phyloP scores from a whole-genome alignment of 768 basidiomycete genomes.

The Tephrocybe rancida region DNA sequence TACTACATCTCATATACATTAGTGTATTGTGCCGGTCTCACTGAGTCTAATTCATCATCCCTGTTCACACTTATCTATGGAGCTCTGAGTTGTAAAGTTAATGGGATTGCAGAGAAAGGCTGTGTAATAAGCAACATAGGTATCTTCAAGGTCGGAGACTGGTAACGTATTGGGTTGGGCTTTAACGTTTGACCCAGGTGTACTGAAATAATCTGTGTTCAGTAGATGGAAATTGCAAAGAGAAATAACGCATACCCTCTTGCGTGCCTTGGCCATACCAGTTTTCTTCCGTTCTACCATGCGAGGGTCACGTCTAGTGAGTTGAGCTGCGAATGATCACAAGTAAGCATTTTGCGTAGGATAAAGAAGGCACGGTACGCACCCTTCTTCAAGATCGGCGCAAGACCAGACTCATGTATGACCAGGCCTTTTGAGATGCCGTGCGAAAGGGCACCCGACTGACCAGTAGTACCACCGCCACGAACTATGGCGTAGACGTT shows the following conservation, averaged over 20 bases:
- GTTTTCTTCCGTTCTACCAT: constrained; percentile 99
- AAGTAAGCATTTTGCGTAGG: constrained; percentile 9
- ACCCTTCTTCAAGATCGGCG: constrained; percentile 75
- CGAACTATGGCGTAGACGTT: constrained; percentile 75
- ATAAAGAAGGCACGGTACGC: constrained; percentile 23
- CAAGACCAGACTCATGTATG: constrained; percentile 68
- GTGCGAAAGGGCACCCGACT: constrained; percentile 84
- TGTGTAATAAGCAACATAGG: not conserved
- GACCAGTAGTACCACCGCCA: constrained; percentile 91
- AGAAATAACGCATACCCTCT: constrained; percentile 62
- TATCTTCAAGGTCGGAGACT: not conserved
- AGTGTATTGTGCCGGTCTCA: constrained; percentile 11
- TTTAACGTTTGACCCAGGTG: constrained; percentile 95
- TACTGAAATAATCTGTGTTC: constrained; percentile 49
- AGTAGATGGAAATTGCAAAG: constrained; percentile 3
- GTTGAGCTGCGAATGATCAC: constrained; percentile 58
- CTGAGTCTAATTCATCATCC: constrained; percentile 7
- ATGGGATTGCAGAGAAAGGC: not conserved
- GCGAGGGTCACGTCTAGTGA: constrained; percentile 89
- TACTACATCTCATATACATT: constrained; percentile 14
- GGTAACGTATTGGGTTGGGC: not conserved
- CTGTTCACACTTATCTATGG: not conserved
- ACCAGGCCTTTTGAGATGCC: constrained; percentile 78
- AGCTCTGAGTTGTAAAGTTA: not conserved
- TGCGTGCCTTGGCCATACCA: constrained; percentile 88